Base-by-base conservation (phyloP, 2,329 filamentous ascomycete species). In the Hymenoscyphus occultus region DNA sequence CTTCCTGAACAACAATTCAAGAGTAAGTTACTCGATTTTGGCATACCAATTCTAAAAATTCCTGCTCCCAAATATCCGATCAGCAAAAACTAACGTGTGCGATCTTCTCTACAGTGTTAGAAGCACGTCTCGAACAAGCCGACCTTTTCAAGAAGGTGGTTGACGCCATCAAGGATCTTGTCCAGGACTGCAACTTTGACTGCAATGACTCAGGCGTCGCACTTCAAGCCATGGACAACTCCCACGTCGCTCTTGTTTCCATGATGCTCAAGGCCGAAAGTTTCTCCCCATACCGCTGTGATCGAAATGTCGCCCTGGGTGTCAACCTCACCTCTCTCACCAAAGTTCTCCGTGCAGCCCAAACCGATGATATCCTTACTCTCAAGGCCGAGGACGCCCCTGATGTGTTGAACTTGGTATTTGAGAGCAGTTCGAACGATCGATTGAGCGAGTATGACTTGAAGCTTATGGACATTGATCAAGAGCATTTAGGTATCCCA, bases 121-220 rank as follows among this genome's bases (percentile, higher is more conserved):
- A 99, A 86, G 95, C 95, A 87, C 91, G 93, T 81, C 86, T 99
- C 80, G 91, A 95, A 79, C 93, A 98, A 85, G 94, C 96, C 69
- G 85, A 87, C 76, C 85, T 96, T 78, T 86, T 99, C 78, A 99
- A 99, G 85, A 97, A 95, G 90, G 92, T 98, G 69, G 93, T 99
- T 75, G 96, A 99, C 78, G 92, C 96, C 74, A 97, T 99, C 88
- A 98, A 97, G 82, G 95, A 99, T 76, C 88, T 99, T 61, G 95
- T 99, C 62, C 95, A 98, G 81, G 95, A 99, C 82, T 99, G 95
- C 89, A 99, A 99, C 83, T 99, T 99, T 82, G 95, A 99, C 85
- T 99, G 96, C 90, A 99, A 98, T 90, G 96, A 99, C 85, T 94
- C 92, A 63, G 95, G 95, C 69, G 95, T 99, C 76, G 93, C 94